Percentiles rank a stretch among this genome's conserved stretches.
These are phyloP conservation scores for Lentinula edodes DNA, from an alignment of 768 basidiomycete species.

Conservation along the genomic window DNA sequence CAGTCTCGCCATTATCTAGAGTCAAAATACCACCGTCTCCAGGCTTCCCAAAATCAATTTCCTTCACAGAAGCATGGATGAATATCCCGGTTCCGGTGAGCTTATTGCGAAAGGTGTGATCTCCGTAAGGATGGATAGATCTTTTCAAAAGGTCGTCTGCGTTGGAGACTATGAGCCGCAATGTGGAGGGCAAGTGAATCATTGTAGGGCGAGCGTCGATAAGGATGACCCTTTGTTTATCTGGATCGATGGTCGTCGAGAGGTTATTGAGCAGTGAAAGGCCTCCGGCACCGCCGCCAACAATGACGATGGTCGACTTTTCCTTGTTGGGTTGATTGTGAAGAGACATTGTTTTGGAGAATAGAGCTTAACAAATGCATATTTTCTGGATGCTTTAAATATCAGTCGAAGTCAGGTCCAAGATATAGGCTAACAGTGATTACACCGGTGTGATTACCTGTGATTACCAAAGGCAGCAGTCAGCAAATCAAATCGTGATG, in stretches of 20 bases:
- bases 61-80: constrained; percentile 33
- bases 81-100: constrained; percentile 38
- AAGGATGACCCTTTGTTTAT: constrained; percentile 46
- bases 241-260: constrained; percentile 40
- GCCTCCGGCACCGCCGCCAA: constrained; percentile 56
- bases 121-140: constrained; percentile 31
- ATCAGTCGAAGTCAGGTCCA: not conserved
- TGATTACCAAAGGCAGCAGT: too few species aligned
- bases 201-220: constrained; percentile 47
- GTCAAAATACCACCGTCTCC: constrained; percentile 35
- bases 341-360: not conserved
- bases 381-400: not conserved
- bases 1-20: constrained; percentile 41
- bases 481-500: too few species aligned
- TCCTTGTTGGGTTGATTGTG: not conserved
- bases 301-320: constrained; percentile 30
- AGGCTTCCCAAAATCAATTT: constrained; percentile 19
- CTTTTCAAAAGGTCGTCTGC: constrained; percentile 26
- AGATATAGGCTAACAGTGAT: too few species aligned
- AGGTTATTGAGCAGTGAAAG: constrained; percentile 38
- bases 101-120: constrained; percentile 27
- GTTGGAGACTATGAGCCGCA: constrained; percentile 48
- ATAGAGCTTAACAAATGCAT: not conserved
- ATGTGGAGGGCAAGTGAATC: constrained; percentile 41
- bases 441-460: too few species aligned